Base-by-base conservation (phyloP, 2,329 filamentous ascomycete species). In the Geosmithia flava region DNA sequence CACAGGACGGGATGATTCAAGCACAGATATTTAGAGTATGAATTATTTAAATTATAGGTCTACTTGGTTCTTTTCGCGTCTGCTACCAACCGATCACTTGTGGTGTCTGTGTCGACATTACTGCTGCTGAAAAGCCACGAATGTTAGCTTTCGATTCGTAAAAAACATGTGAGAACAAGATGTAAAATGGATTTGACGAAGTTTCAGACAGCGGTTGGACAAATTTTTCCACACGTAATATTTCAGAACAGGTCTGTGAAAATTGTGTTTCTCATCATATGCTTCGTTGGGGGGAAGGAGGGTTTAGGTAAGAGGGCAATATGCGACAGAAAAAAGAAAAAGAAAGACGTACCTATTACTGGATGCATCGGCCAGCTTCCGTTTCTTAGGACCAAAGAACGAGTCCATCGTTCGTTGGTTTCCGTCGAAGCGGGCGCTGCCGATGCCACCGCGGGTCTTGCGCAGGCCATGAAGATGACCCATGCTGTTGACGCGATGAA, bases 231-330 rank as follows among this genome's bases (percentile, higher is more conserved):
- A 85, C 82, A 87, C 73, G 55, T 59, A 58, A 44, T 16, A 62
- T 61, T 84, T 87, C 81, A 75, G 84, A 83, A 84, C 83, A 88
- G 84, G 83, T 88, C 83, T 87, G 83, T 87, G 83, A 83, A 77
- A 70, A 68, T 70, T 71, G 75, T 68, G 60, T 69, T 65, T 75
- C 70, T 87, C 81, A 85, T 87, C 85, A 87, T 79, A 50, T 53
- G 58, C 57, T 58, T 59, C 33, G 33, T 37, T 53, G 52, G 48
- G 42, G 52, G 48, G 42, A 40, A 17, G 30, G 19, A 23, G 49
- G 29, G 47, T 43, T 30, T 20, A 23, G 51, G 37, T 23, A 42
- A 17, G 37, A 42, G 30, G 47, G 43, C 44, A 53, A 48, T 6
- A 11, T 6, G 29, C 7, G 11, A 50, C 52, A 49, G 45, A 55